phyloP scores from a whole-genome alignment of 768 basidiomycete genomes.

The Tulasnella sp. region DNA sequence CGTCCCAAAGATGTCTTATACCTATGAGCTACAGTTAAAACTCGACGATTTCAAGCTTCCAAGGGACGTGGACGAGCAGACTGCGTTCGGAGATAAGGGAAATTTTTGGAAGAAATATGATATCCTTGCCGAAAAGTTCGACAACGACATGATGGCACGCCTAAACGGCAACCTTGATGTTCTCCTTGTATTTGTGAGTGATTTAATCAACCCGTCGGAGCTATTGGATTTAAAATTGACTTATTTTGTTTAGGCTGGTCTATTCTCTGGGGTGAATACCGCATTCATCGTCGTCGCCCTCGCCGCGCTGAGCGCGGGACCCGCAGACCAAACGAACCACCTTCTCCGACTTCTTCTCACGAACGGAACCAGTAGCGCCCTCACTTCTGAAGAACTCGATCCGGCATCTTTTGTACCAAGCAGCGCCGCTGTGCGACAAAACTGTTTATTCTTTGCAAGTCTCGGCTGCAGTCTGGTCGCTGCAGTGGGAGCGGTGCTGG shows the following conservation, averaged over 20 bases:
- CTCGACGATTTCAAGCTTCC: too few species aligned
- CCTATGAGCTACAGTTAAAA: too few species aligned
- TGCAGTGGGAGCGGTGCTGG: neutral
- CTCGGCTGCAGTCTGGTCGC: neutral
- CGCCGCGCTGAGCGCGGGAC: neutral
- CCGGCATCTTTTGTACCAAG: neutral
- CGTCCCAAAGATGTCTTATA: too few species aligned
- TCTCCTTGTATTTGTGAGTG: conserved; percentile 4
- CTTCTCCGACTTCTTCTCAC: too few species aligned
- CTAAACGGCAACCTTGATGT: neutral
- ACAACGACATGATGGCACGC: neutral
- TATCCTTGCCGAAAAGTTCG: neutral
- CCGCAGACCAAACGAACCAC: neutral
- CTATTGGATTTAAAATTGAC: too few species aligned
- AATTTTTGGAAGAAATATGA: neutral
- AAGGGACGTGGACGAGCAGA: too few species aligned
- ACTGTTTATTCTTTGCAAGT: neutral
- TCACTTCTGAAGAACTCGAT: neutral
- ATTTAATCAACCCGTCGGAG: too few species aligned
- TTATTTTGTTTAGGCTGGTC: too few species aligned
- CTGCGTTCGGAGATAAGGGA: too few species aligned
- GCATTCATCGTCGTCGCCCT: neutral
- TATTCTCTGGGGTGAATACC: too few species aligned
- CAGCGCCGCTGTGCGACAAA: neutral
- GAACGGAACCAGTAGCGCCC: too few species aligned